Conservation (phyloP, 352 stramenopile species). For the Phytophthora citricola region DNA sequence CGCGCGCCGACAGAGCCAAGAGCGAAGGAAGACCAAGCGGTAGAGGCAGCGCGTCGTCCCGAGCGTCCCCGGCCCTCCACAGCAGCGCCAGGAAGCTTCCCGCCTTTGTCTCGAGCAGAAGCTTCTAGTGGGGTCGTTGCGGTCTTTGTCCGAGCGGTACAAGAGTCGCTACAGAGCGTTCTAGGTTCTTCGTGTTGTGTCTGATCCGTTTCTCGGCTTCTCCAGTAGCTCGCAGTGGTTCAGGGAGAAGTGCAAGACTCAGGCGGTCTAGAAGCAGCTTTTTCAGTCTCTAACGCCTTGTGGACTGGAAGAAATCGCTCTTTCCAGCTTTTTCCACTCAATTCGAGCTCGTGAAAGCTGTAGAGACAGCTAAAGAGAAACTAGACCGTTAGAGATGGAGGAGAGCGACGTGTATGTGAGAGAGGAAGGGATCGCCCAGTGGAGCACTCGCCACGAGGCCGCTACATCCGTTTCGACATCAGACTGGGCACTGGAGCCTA, state of each 20-base stretch:
- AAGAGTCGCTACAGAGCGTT: conserved; percentile 23
- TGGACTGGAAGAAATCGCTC: conserved; percentile 14
- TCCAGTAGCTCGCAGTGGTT: neutral
- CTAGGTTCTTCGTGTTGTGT: neutral
- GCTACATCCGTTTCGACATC: conserved; percentile 89
- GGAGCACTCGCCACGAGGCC: conserved; percentile 80
- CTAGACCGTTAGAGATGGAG: conserved; percentile 43
- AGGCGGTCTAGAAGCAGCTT: neutral
- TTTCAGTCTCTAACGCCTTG: neutral
- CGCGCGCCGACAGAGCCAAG: conserved; percentile 33
- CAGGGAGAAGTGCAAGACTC: neutral
- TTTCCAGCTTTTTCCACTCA: conserved; percentile 3
- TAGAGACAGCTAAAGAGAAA: no score
- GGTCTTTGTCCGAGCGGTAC: conserved; percentile 22
- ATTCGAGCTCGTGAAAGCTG: no score
- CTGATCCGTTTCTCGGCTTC: conserved; percentile 4
- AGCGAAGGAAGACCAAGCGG: conserved; percentile 35
- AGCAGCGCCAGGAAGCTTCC: conserved; percentile 16
- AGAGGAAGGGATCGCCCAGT: conserved; percentile 76
- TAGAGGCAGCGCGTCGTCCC: conserved; percentile 35
- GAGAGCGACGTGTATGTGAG: conserved; percentile 76
- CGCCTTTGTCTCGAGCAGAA: conserved; percentile 20
- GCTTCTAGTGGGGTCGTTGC: conserved; percentile 19
- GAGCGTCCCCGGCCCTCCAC: conserved; percentile 31
- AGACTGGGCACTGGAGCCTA: conserved; percentile 86